Evolutionary conservation across 1,284 basidiomycete genomes (phyloP).

Genomic region (Tilletia caries): DNA sequence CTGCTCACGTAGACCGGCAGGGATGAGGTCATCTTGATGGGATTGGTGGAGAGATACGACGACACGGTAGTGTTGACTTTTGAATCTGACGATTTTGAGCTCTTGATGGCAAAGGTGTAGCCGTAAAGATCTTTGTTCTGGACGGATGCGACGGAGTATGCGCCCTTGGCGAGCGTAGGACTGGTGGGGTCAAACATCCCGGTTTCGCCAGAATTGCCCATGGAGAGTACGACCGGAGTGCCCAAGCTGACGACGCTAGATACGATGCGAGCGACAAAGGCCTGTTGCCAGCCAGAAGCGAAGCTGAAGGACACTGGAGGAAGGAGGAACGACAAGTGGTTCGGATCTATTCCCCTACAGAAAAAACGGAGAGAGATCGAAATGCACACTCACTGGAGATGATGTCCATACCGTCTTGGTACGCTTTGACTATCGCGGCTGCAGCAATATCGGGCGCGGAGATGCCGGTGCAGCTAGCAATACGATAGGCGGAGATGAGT

Average conservation of each 20-base stretch:
- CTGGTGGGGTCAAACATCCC: constrained; percentile 55
- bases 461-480: constrained; percentile 55
- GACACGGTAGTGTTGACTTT: not conserved
- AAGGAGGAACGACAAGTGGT: too few species aligned
- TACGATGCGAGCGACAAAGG: constrained; percentile 26
- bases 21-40: constrained; percentile 27
- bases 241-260: constrained; percentile 27
- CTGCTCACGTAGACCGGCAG: constrained; percentile 35
- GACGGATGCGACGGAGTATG: constrained; percentile 43
- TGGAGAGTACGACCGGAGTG: constrained; percentile 40
- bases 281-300: constrained; percentile 27
- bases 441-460: constrained; percentile 54
- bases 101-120: constrained; percentile 23
- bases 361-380: not conserved
- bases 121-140: constrained; percentile 44
- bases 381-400: constrained; percentile 55
- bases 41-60: constrained; percentile 26
- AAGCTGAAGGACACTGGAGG: constrained; percentile 57
- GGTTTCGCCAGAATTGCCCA: constrained; percentile 54
- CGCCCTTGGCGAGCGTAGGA: constrained; percentile 53
- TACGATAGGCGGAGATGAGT: constrained; percentile 53
- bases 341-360: too few species aligned
- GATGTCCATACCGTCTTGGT: constrained; percentile 57
- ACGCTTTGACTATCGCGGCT: constrained; percentile 46
- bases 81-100: not conserved